phyloP scores from a whole-genome alignment of 768 basidiomycete genomes.

The Kwoniella botswanensis region DNA sequence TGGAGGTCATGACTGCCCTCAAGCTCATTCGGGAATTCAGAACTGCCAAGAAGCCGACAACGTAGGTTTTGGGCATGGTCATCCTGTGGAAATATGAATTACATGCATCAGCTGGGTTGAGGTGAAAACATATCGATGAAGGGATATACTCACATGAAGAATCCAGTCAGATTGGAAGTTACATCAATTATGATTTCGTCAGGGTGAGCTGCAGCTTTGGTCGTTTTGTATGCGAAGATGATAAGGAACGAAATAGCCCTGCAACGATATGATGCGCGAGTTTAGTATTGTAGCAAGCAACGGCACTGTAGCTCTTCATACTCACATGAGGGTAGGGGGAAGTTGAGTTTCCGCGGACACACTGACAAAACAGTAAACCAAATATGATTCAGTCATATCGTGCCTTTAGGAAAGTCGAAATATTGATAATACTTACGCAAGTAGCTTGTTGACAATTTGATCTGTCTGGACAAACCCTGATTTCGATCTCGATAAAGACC shows the following conservation, averaged over 20 bases:
- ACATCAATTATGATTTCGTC: conserved; percentile 10
- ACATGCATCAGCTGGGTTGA: background rate
- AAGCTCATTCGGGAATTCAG: conserved; percentile 14
- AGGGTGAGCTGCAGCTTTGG: conserved; percentile 11
- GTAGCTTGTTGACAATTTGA: conserved; percentile 13
- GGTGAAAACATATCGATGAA: background rate
- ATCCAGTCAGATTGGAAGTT: conserved; percentile 9
- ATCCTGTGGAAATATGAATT: conserved; percentile 4
- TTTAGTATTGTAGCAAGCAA: no score
- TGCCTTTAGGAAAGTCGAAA: no score
- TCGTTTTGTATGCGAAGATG: conserved; percentile 16
- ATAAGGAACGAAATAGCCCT: conserved; percentile 15
- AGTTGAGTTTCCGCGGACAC: conserved; percentile 13
- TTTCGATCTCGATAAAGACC: background rate
- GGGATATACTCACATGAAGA: conserved; percentile 12
- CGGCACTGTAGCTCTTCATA: background rate
- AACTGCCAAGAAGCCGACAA: conserved; percentile 16
- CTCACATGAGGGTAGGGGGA: conserved; percentile 14
- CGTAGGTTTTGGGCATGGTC: conserved; percentile 16
- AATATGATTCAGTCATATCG: background rate
- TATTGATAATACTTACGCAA: no score
- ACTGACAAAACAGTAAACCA: background rate
- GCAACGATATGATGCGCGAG: background rate
- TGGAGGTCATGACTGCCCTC: conserved; percentile 13
- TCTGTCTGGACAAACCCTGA: conserved; percentile 12